Base-by-base conservation (phyloP, 73 alveolate genomes). In the Stentor coeruleus region DNA sequence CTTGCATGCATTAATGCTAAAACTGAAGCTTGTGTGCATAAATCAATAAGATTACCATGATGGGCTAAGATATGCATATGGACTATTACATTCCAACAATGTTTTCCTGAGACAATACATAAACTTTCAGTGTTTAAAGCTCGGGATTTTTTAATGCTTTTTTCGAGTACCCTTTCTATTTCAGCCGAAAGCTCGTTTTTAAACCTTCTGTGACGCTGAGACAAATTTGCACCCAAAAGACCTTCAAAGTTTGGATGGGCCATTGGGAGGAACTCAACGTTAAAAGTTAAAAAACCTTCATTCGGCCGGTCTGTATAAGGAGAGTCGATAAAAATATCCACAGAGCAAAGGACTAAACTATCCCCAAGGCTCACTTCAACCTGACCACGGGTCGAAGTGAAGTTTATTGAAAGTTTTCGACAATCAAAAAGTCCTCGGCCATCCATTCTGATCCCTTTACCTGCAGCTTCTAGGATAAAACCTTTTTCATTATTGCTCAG, bases 281-380 rank as follows among this genome's bases (percentile, higher is more conserved):
- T 66, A 66, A 66, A 66, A 20, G 79, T 66, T 11, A 66, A 66
- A 66, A 66, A 66, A 14, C 79, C 79, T 66, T 66, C 79, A 20
- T 33, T 26, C 14, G 79, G 79, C 49, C 79, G 79, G 33, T 66
- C 79, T 26, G 0, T 2, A 66, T 26, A 66, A 20, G 79, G 79
- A 14, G n/a, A 20, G 14, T 66, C 79, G n/a, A 66, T 26, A 66
- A 33, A 20, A 66, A 40, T 40, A 66, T 66, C 37, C 36, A 20
- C 39, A 66, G 40, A 20, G 11, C 40, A 20, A 31, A 20, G 33
- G 33, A 66, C 79, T 15, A 66, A 33, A 31, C 40, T 66, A 66
- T 66, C 79, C 33, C 79, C 79, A 28, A 66, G 33, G 33, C 49
- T 40, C n/a, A 66, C 79, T 66, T 66, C 79, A 66, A 20, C n/a